phyloP scores from a whole-genome alignment of 2,329 filamentous ascomycete genomes.

The Lecanoromycetidae sp. region DNA sequence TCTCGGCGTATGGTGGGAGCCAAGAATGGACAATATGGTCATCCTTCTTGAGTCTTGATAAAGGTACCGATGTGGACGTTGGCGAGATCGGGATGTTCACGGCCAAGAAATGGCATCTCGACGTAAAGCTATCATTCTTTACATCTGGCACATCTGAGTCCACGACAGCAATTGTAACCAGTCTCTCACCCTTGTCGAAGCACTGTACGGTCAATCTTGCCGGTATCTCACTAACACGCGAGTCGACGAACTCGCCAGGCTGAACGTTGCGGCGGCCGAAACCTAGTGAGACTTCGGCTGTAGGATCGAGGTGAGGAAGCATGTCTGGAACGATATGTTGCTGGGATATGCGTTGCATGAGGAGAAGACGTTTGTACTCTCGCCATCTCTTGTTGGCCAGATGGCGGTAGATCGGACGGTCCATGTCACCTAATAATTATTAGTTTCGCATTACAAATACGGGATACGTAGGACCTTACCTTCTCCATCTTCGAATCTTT shows the following conservation, averaged over 20 bases:
- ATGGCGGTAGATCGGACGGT: slow-evolving; percentile 87
- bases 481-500: slow-evolving; percentile 79
- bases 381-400: slow-evolving; percentile 84
- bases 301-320: slow-evolving; percentile 64
- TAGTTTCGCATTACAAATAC: too few species aligned
- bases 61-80: slow-evolving; percentile 48
- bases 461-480: too few species aligned
- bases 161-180: slow-evolving; percentile 73
- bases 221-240: slow-evolving; percentile 56
- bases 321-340: slow-evolving; percentile 83
- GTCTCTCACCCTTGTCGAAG: slow-evolving; percentile 68
- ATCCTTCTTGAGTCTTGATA: slow-evolving; percentile 47
- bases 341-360: slow-evolving; percentile 74
- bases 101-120: slow-evolving; percentile 79
- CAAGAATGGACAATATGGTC: slow-evolving; percentile 64
- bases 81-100: slow-evolving; percentile 57
- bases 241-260: slow-evolving; percentile 69
- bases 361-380: slow-evolving; percentile 63
- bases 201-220: slow-evolving; percentile 72
- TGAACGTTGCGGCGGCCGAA: slow-evolving; percentile 60
- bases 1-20: slow-evolving; percentile 76
- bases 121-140: slow-evolving; percentile 61
- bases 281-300: slow-evolving; percentile 66
- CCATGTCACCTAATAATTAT: slow-evolving; percentile 83
- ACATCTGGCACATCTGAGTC: slow-evolving; percentile 82